phyloP scores from a whole-genome alignment of 257 asterid species.

The Gynochthodes officinalis region DNA sequence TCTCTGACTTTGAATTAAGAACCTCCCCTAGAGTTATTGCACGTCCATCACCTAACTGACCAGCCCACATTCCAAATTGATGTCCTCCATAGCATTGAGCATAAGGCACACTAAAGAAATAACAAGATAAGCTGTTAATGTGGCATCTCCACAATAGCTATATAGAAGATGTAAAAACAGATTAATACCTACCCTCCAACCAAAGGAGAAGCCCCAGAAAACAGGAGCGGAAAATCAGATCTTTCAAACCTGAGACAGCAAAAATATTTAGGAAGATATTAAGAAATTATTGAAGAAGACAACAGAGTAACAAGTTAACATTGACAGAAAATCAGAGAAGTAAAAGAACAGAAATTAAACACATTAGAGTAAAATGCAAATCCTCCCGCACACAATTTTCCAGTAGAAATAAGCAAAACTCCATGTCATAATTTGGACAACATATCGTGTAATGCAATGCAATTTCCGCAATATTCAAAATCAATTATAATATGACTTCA shows the following conservation, averaged over 20 bases:
- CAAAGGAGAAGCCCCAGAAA: slow-evolving; percentile 72
- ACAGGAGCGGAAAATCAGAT: slow-evolving; percentile 69
- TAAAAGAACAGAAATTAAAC: background rate
- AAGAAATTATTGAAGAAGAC: slow-evolving; percentile 10
- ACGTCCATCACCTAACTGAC: slow-evolving; percentile 97
- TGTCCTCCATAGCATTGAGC: slow-evolving; percentile 99
- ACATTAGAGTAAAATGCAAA: background rate
- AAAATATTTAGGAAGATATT: slow-evolving; percentile 14
- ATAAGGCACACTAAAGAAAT: slow-evolving; percentile 52
- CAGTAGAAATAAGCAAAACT: background rate
- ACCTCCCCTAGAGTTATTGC: slow-evolving; percentile 95
- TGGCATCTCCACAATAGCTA: background rate
- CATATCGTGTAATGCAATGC: background rate
- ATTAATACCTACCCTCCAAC: slow-evolving; percentile 64
- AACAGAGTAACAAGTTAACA: background rate
- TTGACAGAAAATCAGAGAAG: background rate
- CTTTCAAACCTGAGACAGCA: slow-evolving; percentile 70
- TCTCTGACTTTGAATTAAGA: slow-evolving; percentile 60
- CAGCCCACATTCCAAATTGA: slow-evolving; percentile 99
- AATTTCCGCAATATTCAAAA: background rate
- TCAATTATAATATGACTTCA: background rate
- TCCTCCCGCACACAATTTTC: background rate
- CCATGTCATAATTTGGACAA: background rate
- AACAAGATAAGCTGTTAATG: slow-evolving; percentile 7
- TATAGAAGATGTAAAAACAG: background rate